Percentiles rank a stretch among this genome's conserved stretches.
Evolutionary conservation across 2,329 filamentous ascomycete genomes (phyloP).

Genomic region (Penicillium psychrosexuale): DNA sequence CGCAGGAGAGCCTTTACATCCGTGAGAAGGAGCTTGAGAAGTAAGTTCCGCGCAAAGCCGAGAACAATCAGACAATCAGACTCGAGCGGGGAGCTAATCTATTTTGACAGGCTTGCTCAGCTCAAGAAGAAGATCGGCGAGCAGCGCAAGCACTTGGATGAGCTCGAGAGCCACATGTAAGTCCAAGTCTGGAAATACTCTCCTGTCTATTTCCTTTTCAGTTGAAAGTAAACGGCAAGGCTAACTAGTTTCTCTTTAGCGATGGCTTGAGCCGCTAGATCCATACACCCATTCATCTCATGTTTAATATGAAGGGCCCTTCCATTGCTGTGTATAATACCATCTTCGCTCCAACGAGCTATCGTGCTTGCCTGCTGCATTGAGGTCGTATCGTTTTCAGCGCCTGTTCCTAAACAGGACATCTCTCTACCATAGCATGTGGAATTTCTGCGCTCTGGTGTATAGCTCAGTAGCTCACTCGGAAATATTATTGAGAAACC

Average conservation of each 20-base stretch:
- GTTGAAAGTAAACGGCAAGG: background rate
- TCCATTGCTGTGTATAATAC: constrained; percentile 14
- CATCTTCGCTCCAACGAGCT: constrained; percentile 10
- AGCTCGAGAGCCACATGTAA: constrained; percentile 84
- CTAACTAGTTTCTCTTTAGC: constrained; percentile 45
- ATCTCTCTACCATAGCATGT: constrained; percentile 10
- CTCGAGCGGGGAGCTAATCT: constrained; percentile 4
- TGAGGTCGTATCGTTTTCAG: constrained; percentile 3
- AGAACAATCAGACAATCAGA: background rate
- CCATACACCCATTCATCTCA: background rate
- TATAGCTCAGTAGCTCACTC: background rate
- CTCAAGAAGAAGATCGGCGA: constrained; percentile 67
- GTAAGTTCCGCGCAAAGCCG: constrained; percentile 37
- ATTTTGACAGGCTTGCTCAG: constrained; percentile 56
- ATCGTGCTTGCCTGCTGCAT: background rate
- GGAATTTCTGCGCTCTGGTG: background rate
- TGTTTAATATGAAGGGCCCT: background rate
- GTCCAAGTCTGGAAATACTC: constrained; percentile 30
- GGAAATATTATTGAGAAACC: background rate
- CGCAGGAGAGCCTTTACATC: constrained; percentile 81
- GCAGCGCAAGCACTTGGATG: constrained; percentile 79
- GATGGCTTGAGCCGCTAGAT: constrained; percentile 71
- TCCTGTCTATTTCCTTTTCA: background rate
- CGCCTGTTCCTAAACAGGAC: constrained; percentile 10
- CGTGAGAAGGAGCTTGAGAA: constrained; percentile 86